phyloP scores from a whole-genome alignment of 192 early-diverging fungal genomes.

The Dissophora ornata region DNA sequence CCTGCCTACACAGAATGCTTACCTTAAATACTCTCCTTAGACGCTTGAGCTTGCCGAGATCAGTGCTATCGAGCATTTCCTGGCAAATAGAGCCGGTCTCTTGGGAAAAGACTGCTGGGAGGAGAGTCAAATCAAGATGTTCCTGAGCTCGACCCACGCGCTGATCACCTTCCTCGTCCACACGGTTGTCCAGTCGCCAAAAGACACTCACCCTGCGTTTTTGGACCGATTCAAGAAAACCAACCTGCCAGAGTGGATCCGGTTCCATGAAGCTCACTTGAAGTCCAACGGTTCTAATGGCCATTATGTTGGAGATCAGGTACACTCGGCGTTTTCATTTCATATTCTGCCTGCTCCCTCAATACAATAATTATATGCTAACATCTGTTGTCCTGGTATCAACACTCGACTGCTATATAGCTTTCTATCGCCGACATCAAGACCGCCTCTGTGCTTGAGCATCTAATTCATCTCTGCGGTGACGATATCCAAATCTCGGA shows the following conservation, averaged over 20 bases:
- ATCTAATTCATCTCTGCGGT: conserved; percentile 22
- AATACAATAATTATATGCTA: too few species aligned
- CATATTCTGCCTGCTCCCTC: too few species aligned
- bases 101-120: conserved; percentile 36
- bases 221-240: conserved; percentile 22
- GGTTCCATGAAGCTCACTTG: conserved; percentile 13
- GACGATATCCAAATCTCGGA: conserved; percentile 17
- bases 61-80: conserved; percentile 17
- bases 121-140: conserved; percentile 35
- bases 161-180: conserved; percentile 25
- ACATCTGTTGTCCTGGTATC: too few species aligned
- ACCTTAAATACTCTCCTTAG: background rate
- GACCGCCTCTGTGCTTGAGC: conserved; percentile 36
- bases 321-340: too few species aligned
- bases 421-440: conserved; percentile 44
- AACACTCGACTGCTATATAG: too few species aligned
- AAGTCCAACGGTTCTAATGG: conserved; percentile 36
- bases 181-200: conserved; percentile 18
- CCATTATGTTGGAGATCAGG: conserved; percentile 34
- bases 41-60: conserved; percentile 41
- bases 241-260: background rate
- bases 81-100: conserved; percentile 10
- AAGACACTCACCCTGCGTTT: conserved; percentile 14
- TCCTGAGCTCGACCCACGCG: conserved; percentile 26
- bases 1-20: background rate